Conservation (phyloP, 768 basidiomycete genomes). For the Albatrellus ellisii region DNA sequence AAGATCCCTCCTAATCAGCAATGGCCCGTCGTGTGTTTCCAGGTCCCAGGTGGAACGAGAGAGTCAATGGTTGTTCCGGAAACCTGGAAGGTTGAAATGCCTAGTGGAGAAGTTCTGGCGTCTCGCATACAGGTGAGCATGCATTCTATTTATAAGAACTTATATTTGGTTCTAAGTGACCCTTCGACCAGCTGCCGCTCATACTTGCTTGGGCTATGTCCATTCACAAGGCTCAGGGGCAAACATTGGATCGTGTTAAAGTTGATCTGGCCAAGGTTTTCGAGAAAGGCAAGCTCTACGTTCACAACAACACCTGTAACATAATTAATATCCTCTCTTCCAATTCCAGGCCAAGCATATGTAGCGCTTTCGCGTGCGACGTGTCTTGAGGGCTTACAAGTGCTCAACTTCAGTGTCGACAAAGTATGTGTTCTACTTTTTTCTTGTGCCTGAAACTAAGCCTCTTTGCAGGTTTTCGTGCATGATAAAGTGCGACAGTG, state of each 20-base stretch:
- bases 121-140: constrained; percentile 59
- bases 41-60: constrained; percentile 38
- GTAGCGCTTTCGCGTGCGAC: constrained; percentile 87
- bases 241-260: constrained; percentile 89
- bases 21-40: constrained; percentile 73
- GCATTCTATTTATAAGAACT: not conserved
- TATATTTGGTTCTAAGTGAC: not conserved
- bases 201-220: constrained; percentile 97
- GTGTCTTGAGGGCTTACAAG: constrained; percentile 71
- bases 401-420: constrained; percentile 59
- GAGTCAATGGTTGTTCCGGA: constrained; percentile 55
- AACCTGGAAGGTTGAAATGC: constrained; percentile 76
- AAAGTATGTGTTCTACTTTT: constrained; percentile 37
- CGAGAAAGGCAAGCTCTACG: constrained; percentile 55
- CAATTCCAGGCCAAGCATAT: constrained; percentile 68
- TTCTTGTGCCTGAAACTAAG: not conserved
- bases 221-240: constrained; percentile 97
- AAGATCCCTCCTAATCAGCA: constrained; percentile 2
- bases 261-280: constrained; percentile 91
- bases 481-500: constrained; percentile 45
- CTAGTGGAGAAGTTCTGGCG: constrained; percentile 76
- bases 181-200: constrained; percentile 48
- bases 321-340: not conserved
- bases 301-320: not conserved
- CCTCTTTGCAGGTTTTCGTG: constrained; percentile 8